Conservation (phyloP, 495 filamentous ascomycete species). For the Cenococcum geophilum region DNA sequence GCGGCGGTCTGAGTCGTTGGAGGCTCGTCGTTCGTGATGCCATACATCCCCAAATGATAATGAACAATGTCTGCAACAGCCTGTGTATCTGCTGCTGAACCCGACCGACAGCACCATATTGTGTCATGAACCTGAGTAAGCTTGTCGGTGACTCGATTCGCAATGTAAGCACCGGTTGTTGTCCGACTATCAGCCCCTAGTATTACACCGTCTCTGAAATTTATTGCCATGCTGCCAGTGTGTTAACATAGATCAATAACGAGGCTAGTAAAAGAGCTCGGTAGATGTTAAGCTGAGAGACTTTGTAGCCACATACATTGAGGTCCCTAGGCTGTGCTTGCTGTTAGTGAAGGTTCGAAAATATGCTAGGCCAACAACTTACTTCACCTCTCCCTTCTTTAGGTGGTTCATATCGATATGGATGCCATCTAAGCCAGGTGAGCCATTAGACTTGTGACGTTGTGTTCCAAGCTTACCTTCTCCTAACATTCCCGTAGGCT, state of each 20-base stretch:
- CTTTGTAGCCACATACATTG: conserved; percentile 62
- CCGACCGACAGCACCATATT: conserved; percentile 98
- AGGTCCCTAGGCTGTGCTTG: conserved; percentile 74
- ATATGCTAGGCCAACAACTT: conserved; percentile 15
- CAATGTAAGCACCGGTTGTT: conserved; percentile 98
- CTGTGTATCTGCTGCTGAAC: conserved; percentile 95
- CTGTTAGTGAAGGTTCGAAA: background rate
- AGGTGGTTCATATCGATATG: conserved; percentile 96
- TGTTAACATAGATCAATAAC: conserved; percentile 13
- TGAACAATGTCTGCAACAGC: conserved; percentile 96
- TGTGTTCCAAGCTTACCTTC: conserved; percentile 33
- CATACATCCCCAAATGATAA: conserved; percentile 90
- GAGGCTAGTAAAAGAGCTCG: background rate
- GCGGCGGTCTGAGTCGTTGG: conserved; percentile 93
- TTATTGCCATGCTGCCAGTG: conserved; percentile 70
- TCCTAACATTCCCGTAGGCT: conserved; percentile 39
- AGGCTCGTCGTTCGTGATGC: conserved; percentile 74
- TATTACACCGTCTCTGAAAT: conserved; percentile 96
- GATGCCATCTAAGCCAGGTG: conserved; percentile 74
- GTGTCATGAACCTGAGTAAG: conserved; percentile 97
- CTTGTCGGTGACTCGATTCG: conserved; percentile 98
- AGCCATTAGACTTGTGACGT: conserved; percentile 8
- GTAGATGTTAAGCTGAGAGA: conserved; percentile 15
- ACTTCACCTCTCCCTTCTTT: conserved; percentile 89
- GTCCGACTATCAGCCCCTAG: conserved; percentile 95